Percentiles rank a stretch among this genome's conserved stretches.
Conservation (phyloP, 2,329 filamentous ascomycete species). For the Dothidotthia symphoricarpi region DNA sequence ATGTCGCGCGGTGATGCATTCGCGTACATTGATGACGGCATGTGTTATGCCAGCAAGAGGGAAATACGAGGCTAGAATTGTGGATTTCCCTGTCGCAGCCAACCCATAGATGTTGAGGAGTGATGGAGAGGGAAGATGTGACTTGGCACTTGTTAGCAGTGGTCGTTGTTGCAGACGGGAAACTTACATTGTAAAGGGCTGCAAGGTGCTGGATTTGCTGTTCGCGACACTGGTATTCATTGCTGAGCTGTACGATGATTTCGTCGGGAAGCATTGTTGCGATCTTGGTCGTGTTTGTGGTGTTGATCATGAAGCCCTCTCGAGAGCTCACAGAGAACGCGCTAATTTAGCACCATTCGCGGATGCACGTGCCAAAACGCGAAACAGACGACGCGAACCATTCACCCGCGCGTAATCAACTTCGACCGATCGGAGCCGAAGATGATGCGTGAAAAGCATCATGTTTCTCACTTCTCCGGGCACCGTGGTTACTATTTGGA, state of each 20-base stretch:
- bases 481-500: no score
- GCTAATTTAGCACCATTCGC: constrained; percentile 19
- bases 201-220: constrained; percentile 49
- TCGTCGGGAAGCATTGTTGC: constrained; percentile 41
- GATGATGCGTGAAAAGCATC: no score
- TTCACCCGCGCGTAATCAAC: no score
- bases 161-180: neutral
- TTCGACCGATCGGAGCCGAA: no score
- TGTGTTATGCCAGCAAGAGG: constrained; percentile 52
- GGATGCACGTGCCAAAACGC: constrained; percentile 27
- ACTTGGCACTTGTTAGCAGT: constrained; percentile 46
- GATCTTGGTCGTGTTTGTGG: neutral
- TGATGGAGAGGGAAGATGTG: constrained; percentile 65
- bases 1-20: constrained; percentile 77
- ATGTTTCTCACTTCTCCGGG: no score
- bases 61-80: constrained; percentile 64
- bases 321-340: neutral
- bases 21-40: constrained; percentile 65
- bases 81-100: constrained; percentile 82
- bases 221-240: constrained; percentile 46
- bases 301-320: neutral
- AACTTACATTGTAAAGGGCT: constrained; percentile 46
- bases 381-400: no score
- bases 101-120: constrained; percentile 81
- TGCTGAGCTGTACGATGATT: constrained; percentile 36